Base-by-base conservation (phyloP, 257 asterid genomes). In the Coffea canephora region DNA sequence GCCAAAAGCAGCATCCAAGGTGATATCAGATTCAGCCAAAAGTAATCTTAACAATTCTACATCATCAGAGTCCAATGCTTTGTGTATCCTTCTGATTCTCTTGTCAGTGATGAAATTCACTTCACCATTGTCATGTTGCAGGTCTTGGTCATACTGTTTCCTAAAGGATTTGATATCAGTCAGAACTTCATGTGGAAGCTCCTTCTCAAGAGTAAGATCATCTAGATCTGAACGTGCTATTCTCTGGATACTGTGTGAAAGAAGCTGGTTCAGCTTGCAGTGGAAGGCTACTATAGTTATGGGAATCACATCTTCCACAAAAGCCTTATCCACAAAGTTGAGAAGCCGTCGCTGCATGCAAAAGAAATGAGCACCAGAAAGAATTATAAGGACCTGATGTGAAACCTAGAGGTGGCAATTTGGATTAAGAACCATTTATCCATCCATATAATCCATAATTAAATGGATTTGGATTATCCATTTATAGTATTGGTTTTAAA, bases 51-150 rank as follows among this genome's bases (percentile, higher is more conserved):
- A 85, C 79, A 95, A 66, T 50, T 88, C 97, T 2, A 93, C 82
- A 71, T 95, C 98, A 16, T 89, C 88, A 1, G 95, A 95, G 82
- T 95, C 98, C 69, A 95, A 57, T 6, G 98, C 98, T 71, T 82
- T 76, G 84, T 90, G 94, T 68, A 95, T 95, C 80, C 88, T 89
- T 78, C 84, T 78, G 48, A 93, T 84, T 46, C 90, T 84, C 75
- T 89, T 90, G 74, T 88, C 91, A 18, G 85, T 82, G 74, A 87
- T 4, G 13, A 89, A 70, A 85, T 89, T 91, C 75, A 75, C 89
- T 52, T 81, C 85, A 39, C 59, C 23, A 6, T 86, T 81, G 64
- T 87, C 85, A 19, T 76, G 87, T 55, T 87, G 89, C 68, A 79
- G 82, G 12, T 82, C 90, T 66, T 75, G 91, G 75, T 64, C 87